Base-by-base conservation (phyloP, 2,329 filamentous ascomycete species). In the Acrodontium crateriforme region DNA sequence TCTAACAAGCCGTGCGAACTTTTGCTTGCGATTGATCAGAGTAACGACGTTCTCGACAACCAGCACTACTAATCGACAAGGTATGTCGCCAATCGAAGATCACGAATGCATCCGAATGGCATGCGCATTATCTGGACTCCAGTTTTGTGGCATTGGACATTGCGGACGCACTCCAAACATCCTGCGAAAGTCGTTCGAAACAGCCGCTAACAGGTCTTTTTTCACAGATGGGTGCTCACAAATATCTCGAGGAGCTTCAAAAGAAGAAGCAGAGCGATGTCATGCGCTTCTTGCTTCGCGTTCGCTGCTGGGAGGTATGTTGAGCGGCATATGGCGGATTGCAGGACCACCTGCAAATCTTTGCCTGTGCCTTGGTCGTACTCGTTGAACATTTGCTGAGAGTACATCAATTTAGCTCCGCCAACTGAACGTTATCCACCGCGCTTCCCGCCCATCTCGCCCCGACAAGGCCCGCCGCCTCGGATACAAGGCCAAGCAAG, bases 231-330 rank as follows among this genome's bases (percentile, higher is more conserved):
- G 89, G 89, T 81, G 87, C 87, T 73, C 83, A 94, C 67, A 98
- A 98, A 73, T 98, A 93, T 74, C 83, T 98, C 70, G 91, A 98
- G 78, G 89, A 98, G 77, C 80, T 98, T 72, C 84, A 94, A 68
- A 95, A 98, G 84, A 94, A 93, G 83, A 98, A 98, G 84, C 89
- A 98, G 79, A 93, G 83, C 65, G 89, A 98, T 76, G 80, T 98
- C 61, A 82, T 95, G 72, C 85, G 85, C 72, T 98, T 98, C 77
- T 79, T 98, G 70, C 83, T 94, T 67, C 87, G 84, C 65, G 84
- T 93, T 62, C 85, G 89, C 71, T 98, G 89, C 85, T 98, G 89
- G 89, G 89, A 98, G 82, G 87, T 87, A 63, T 57, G 60, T 41
- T 45, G 47, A 52, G 48, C 48, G 45, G 44, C 47, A 51, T 48